Evolutionary conservation across 805 yeast species (phyloP).

Genomic region (Candida tallmaniae): DNA sequence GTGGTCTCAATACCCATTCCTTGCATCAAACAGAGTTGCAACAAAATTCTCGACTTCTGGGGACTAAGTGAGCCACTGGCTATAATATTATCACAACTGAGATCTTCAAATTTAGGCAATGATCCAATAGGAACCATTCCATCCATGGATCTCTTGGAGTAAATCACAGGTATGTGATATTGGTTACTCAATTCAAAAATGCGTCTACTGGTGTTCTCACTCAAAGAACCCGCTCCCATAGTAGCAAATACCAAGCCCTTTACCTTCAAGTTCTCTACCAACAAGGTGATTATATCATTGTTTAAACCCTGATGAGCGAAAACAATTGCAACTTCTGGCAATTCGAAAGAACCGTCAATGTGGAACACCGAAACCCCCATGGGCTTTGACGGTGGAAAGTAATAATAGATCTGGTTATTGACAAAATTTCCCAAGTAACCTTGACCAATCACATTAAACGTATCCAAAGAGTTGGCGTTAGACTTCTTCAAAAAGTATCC

Average conservation of each 20-base stretch:
- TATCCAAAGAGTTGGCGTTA: constrained; percentile 65
- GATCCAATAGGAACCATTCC: constrained; percentile 62
- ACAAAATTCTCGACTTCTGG: constrained; percentile 54
- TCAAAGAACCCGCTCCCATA: constrained; percentile 67
- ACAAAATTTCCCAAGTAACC: constrained; percentile 70
- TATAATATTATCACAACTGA: constrained; percentile 35
- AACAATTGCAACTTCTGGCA: constrained; percentile 49
- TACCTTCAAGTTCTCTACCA: constrained; percentile 40
- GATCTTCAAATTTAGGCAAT: constrained; percentile 22
- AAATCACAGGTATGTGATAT: constrained; percentile 49
- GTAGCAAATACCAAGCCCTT: constrained; percentile 63
- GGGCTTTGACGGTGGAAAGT: constrained; percentile 59
- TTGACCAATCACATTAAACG: constrained; percentile 63
- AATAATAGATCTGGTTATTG: constrained; percentile 59
- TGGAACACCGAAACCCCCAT: constrained; percentile 38
- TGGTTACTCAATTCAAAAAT: constrained; percentile 34
- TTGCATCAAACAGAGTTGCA: constrained; percentile 51
- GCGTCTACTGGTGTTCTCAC: constrained; percentile 45
- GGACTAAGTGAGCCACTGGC: constrained; percentile 67
- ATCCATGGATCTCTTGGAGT: constrained; percentile 64
- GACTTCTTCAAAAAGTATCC: constrained; percentile 70
- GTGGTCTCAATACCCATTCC: constrained; percentile 35
- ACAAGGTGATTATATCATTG: constrained; percentile 42
- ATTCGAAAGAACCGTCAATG: constrained; percentile 17
- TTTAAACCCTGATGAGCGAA: constrained; percentile 62